These are phyloP conservation scores for Jackrogersella multiformis DNA, from an alignment of 495 filamentous ascomycete genomes.

Conservation along the genomic window DNA sequence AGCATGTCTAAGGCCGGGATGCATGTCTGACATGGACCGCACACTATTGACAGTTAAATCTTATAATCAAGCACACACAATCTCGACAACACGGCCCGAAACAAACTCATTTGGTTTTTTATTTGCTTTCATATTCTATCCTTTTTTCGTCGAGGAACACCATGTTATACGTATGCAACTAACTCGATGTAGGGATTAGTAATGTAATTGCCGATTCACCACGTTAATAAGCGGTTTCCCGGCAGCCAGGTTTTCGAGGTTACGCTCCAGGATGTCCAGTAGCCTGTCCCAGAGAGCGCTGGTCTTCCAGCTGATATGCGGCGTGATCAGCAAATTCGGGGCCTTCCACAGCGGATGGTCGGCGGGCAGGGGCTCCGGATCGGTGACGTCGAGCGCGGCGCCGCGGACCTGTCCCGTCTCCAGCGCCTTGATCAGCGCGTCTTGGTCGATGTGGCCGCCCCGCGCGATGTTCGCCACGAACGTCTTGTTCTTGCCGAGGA, in stretches of 20 bases:
- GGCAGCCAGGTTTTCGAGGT: conserved; percentile 44
- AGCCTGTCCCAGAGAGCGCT: conserved; percentile 66
- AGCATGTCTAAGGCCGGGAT: neutral
- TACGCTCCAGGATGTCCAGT: conserved; percentile 60
- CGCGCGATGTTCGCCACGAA: conserved; percentile 79
- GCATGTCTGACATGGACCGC: neutral
- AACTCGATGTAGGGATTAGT: too few species aligned
- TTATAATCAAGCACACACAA: neutral
- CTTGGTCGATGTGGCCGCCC: conserved; percentile 74
- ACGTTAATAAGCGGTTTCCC: conserved; percentile 48
- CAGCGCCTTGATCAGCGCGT: conserved; percentile 70
- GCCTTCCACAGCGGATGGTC: conserved; percentile 75
- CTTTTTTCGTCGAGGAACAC: neutral
- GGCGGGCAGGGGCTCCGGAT: conserved; percentile 80
- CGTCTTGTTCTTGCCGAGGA: conserved; percentile 63
- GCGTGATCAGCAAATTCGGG: conserved; percentile 76
- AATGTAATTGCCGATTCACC: conserved; percentile 46
- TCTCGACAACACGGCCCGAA: neutral
- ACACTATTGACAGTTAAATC: neutral
- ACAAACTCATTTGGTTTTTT: neutral
- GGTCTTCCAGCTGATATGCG: conserved; percentile 76
- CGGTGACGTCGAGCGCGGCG: conserved; percentile 83
- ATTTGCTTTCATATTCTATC: neutral
- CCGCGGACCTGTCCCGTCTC: conserved; percentile 67
- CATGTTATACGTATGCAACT: neutral